Evolutionary conservation across 2,329 filamentous ascomycete genomes (phyloP), one percentile per base, ranked within the genome.

Genomic region (Graphium sp.): DNA sequence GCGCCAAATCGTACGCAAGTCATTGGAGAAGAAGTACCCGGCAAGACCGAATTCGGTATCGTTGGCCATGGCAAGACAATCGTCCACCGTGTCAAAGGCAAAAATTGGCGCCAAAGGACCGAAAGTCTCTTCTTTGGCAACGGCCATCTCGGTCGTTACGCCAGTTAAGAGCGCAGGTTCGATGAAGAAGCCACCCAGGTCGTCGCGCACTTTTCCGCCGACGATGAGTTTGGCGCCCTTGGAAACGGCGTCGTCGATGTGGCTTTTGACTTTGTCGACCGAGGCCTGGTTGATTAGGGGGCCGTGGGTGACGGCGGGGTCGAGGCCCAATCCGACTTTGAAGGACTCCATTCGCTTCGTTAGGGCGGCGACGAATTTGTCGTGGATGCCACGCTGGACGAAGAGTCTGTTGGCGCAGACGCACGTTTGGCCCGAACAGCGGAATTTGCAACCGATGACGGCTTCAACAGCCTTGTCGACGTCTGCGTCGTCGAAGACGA

Each of bases 401-500:
- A 95, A 95, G 13, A 95, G 72, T 19, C 87, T 67, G 56, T 95
- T 87, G 30, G 94, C 63, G 15, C 83, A 80, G 54, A 87, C 95
- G 62, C 87, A 95, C 48, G 82, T 92, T 59, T 95, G 87, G n/a
- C 87, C 87, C 29, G 85, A 93, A 58, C 95, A 95, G 64, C 94
- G 95, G 32, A 95, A 62, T n/a, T 84, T 76, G 13, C 87, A 87
- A 41, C 94, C 87, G 10, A 95, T 83, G 42, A 95, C 87, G 53
- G 94, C 84, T 40, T 80, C 84, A 0, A 87, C 87, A 1, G 78
- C 85, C 87, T 85, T 94, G 26, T 72, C 71, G 26, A 92, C 53
- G 47, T 95, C 84, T 2, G 93, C 83, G 43, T 95, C 87, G 6
- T 60, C 60, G 34, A 87, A 66, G 31, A 95, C 65, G 45, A 94